These are phyloP conservation scores for Argentina anserina DNA, from an alignment of 306 rosid genomes.

Conservation along the genomic window DNA sequence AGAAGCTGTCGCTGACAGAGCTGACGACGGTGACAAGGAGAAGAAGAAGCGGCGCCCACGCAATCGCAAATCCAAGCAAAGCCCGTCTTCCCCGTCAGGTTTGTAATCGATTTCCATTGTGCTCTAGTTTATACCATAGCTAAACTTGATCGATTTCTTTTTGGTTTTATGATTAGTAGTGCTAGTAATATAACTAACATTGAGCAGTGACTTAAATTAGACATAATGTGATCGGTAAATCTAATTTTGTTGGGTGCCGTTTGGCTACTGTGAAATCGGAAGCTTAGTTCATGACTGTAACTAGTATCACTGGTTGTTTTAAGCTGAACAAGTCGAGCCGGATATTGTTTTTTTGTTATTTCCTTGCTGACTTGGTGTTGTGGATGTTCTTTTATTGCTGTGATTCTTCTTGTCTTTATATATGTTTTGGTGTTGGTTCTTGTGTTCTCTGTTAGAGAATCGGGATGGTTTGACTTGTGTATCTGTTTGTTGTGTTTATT, in stretches of 20 bases:
- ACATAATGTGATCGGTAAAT: not conserved
- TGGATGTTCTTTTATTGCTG: not conserved
- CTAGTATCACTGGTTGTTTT: not conserved
- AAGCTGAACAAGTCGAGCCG: not conserved
- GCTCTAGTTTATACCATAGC: not conserved
- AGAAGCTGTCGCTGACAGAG: conserved; percentile 46
- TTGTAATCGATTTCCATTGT: conserved; percentile 12
- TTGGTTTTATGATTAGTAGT: not conserved
- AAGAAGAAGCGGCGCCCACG: conserved; percentile 81
- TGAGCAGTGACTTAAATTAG: not conserved
- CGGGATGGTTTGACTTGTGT: not conserved
- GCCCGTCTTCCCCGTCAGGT: conserved; percentile 31
- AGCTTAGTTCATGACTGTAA: not conserved
- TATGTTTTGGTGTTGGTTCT: not conserved
- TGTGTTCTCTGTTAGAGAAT: not conserved
- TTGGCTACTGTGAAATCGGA: conserved; percentile 1
- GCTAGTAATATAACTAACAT: too few species aligned
- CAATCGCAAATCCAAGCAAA: conserved; percentile 65
- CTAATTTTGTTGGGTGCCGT: not conserved
- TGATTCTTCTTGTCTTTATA: not conserved
- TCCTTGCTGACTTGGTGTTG: not conserved
- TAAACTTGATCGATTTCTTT: too few species aligned
- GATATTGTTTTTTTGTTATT: too few species aligned
- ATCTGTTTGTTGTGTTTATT: not conserved
- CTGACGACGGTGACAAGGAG: conserved; percentile 70